phyloP scores from a whole-genome alignment of 805 yeast genomes.

The Vanderwaltozyma verrucispora region DNA sequence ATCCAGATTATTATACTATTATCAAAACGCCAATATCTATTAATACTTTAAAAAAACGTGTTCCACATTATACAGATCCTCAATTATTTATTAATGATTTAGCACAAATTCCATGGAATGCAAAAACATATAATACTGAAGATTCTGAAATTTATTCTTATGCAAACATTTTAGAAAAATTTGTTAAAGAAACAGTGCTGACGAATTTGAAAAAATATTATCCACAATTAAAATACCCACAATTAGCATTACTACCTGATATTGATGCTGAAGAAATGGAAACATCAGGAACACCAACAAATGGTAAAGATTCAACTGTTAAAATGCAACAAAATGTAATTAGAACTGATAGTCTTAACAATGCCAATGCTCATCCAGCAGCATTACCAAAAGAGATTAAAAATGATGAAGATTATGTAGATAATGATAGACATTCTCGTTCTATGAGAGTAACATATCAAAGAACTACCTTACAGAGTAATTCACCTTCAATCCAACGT shows the following conservation, averaged over 20 bases:
- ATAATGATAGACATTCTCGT: neutral
- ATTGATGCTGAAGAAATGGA: conserved; percentile 18
- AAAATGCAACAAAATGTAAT: neutral
- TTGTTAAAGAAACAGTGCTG: conserved; percentile 28
- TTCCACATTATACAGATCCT: conserved; percentile 49
- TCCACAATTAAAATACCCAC: conserved; percentile 32
- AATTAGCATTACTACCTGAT: conserved; percentile 61
- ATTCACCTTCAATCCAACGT: conserved; percentile 2
- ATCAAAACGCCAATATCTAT: conserved; percentile 77
- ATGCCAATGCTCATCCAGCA: no score
- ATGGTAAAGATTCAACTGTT: neutral
- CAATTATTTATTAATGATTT: conserved; percentile 68
- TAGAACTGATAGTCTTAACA: no score
- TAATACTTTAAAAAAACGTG: conserved; percentile 52
- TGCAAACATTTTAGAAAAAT: conserved; percentile 44
- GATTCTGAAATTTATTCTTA: conserved; percentile 57
- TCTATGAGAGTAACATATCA: neutral
- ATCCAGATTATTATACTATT: conserved; percentile 68
- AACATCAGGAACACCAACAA: neutral
- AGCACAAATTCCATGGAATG: conserved; percentile 85
- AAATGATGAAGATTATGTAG: neutral
- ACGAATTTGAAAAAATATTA: conserved; percentile 26
- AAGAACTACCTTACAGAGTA: conserved; percentile 1
- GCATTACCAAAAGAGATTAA: no score
- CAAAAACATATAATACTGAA: conserved; percentile 69